Evolutionary conservation across 2,329 filamentous ascomycete genomes (phyloP), one percentile per base, ranked within the genome.

Genomic region (Madurella mycetomatis): DNA sequence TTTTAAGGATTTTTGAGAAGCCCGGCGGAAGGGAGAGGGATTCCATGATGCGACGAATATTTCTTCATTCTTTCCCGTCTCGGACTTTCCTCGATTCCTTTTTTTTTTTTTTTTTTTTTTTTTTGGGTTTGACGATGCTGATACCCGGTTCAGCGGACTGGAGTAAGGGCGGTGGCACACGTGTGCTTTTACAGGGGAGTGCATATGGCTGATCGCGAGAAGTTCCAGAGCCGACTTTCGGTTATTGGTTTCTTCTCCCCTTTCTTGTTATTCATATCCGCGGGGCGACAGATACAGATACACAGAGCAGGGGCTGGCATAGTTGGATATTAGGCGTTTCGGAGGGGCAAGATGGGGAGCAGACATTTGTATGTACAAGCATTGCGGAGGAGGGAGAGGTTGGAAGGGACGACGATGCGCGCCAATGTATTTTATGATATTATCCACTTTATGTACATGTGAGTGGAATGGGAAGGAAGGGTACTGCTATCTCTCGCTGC

Each of bases 1-100:
- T 64, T 92, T 92, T 68, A 76, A 77, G 57, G 86, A 87, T 59
- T 92, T 92, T 70, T 91, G 63, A 72, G 25, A 11, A 18, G 17
- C 4, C 11, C 42, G 13, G 30, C 18, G 12, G 47, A 4, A 9
- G 17, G 31, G 34, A 18, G 9, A 13, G 3, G 44, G 1, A 30
- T 12, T 12, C n/a, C 9, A 13, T 25, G 25, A 25, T 25, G 16
- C 17, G n/a, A 19, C 9, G 32, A 4, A 39, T 5, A 13, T 37
- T 18, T 9, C 4, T 31, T 49, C 41, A 16, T 31, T 18, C 39
- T 49, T 19, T 31, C 31, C 37, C 40, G 18, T 49, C 11, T 49
- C 16, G 25, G 25, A 25, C 7, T 25, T 25, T 40, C 39, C 18
- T 18, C 25, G 7, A 18, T 32, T 31, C 15, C 5, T 42, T 25